Evolutionary conservation across 805 yeast genomes (phyloP), one percentile per base, ranked within the genome.

Genomic region (Candida wancherniae): DNA sequence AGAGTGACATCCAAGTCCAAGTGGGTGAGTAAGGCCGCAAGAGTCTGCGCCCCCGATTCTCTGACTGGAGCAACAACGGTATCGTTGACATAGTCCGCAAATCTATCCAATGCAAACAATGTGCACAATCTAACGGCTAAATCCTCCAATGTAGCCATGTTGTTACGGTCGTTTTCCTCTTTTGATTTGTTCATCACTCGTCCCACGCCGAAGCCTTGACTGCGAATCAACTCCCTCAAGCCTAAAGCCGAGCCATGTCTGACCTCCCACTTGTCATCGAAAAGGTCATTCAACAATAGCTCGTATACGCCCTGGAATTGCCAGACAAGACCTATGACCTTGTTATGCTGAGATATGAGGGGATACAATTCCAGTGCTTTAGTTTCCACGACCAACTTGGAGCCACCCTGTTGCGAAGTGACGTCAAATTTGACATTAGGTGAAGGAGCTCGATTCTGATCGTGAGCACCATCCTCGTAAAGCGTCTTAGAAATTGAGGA

Each of bases 21-120:
- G 56, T 86, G 92, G n/a, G 82, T 63, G 26, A 92, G 61, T 22
- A 90, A 60, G 1, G 96, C 95, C 10, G 95, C 97, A 28, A 92
- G 60, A 0, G 96, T 77, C 58, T 92, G 99, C 0, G 96, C 97
- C 17, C 90, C 86, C 20, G 95, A 86, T 58, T 94, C 99, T 51
- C 98, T 67, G 4, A 92, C 97, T 1, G 99, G 99, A 0, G 97
- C 97, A 22, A 92, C 94, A 9, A 92, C 99, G 5, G 95, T 94
- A 52, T 92, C 99, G 24, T 94, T 81, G 19, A 92, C 95, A 56
- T 84, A 92, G 62, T 92, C 99, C 27, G 97, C 97, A 59, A 92
- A 92, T 46, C 97, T 63, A 59, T 92, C 99, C 31, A 92, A 64
- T 3, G 97, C 90, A 57, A 92, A 85, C 9, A 92, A 65, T 5